Evolutionary conservation across 805 yeast species (phyloP), one percentile per base, ranked within the genome.

Genomic region (Candida golubevii): DNA sequence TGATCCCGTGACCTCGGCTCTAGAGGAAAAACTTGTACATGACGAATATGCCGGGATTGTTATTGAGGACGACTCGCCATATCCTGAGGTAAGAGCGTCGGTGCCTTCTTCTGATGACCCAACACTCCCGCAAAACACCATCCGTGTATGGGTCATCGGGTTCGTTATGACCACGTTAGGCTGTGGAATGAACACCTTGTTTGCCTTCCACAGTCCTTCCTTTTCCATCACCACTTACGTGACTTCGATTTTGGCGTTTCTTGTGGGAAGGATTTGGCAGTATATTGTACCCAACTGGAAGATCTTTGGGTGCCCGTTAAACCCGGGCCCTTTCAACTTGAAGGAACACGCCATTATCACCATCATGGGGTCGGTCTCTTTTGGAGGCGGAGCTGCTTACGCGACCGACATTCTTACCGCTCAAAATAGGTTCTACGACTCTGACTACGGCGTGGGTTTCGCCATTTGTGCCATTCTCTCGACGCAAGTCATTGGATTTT

Each of bases 61-160:
- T 13, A 46, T 47, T n/a, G 58, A 53, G 35, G 56, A 53, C 36
- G 57, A 54, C 48, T 54, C 58, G 15, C 85, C 85, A 8, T 82
- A 81, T 57, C 79, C 84, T 1, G 87, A 82, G 60, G 86, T 82
- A 15, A 72, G 88, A 59, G 77, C 85, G 26, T 75, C 82, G 18
- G 79, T 79, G 32, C 75, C 80, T 7, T 69, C 76, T 8, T 58
- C 63, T 8, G 83, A 78, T 56, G 82, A 79, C 58, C 72, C 75
- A 1, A 49, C 69, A 4, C 57, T 76, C 15, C 69, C 69, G 6
- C 72, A 73, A 49, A 80, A 77, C 53, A 78, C 80, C 39, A 64
- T 79, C 61, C 71, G 83, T 64, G 75, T 80, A 42, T 72, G 82
- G 81, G 59, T 69, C 36, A 51, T 78, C 45, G 78, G 77, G 23